Conservation (phyloP, 2,329 filamentous ascomycete species). For the Leptographium wingfieldii region DNA sequence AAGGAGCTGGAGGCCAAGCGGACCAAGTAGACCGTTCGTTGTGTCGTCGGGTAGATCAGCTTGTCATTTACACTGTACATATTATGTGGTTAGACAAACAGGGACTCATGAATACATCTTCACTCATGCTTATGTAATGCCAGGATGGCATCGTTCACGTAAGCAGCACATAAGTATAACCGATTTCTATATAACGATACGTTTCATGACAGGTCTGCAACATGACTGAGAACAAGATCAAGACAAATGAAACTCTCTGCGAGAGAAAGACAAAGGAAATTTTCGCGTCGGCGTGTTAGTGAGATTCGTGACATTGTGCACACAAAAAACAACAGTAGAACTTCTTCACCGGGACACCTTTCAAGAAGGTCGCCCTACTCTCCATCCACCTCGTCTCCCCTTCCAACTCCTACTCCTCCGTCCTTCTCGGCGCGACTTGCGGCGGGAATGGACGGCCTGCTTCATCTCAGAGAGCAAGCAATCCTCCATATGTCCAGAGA, state of each 20-base stretch:
- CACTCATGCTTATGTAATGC: background rate
- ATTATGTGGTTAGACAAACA: background rate
- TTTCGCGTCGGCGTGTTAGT: background rate
- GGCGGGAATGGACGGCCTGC: background rate
- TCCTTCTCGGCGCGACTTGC: background rate
- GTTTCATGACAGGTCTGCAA: background rate
- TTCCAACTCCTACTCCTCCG: background rate
- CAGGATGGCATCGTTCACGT: too few species aligned
- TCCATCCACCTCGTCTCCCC: background rate
- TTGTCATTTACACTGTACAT: background rate
- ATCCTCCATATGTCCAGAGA: background rate
- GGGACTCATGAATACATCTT: background rate
- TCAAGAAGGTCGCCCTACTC: background rate
- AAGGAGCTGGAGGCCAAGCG: conserved; percentile 46
- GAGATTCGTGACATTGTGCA: background rate
- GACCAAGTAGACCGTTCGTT: conserved; percentile 28
- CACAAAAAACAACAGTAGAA: background rate
- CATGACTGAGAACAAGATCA: background rate
- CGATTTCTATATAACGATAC: background rate
- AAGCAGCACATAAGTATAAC: too few species aligned
- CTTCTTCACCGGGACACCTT: background rate
- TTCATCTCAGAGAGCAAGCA: background rate
- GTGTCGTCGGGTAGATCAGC: too few species aligned
- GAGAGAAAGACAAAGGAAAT: background rate
- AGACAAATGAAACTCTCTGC: background rate